A percentile compares a stretch with the other conserved stretches of the same genome.
These are phyloP conservation scores for Pseudogymnoascus sp. DNA, from an alignment of 2,329 filamentous ascomycete species.

Conservation along the genomic window DNA sequence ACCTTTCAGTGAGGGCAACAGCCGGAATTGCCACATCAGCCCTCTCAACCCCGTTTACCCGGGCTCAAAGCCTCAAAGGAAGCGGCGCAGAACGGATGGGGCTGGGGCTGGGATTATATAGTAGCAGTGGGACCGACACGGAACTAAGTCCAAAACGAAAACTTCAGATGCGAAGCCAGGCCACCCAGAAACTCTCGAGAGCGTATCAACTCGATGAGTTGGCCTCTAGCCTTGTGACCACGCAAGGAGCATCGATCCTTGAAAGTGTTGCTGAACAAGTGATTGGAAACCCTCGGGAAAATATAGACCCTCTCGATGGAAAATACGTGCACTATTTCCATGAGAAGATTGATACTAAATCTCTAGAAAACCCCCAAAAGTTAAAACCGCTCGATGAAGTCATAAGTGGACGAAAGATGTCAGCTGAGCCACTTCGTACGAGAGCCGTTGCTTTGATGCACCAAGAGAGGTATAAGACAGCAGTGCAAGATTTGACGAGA, in stretches of 20 bases:
- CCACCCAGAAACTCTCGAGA: slow-evolving; percentile 65
- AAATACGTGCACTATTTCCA: slow-evolving; percentile 91
- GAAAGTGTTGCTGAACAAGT: slow-evolving; percentile 70
- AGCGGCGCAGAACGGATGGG: slow-evolving; percentile 36
- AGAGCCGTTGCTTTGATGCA: slow-evolving; percentile 67
- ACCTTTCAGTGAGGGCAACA: slow-evolving; percentile 67
- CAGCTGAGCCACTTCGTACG: slow-evolving; percentile 62
- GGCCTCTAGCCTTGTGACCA: slow-evolving; percentile 71
- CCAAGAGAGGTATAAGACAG: slow-evolving; percentile 64
- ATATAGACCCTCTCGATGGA: slow-evolving; percentile 58
- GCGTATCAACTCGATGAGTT: slow-evolving; percentile 80
- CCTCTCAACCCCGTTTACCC: slow-evolving; percentile 47
- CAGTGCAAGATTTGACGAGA: slow-evolving; percentile 60
- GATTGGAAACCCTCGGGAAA: slow-evolving; percentile 50
- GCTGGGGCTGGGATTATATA: slow-evolving; percentile 46
- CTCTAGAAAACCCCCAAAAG: slow-evolving; percentile 64
- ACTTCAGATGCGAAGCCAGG: slow-evolving; percentile 72
- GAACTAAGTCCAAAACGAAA: slow-evolving; percentile 70
- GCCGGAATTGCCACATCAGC: slow-evolving; percentile 62
- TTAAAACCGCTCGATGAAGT: slow-evolving; percentile 59
- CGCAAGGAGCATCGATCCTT: slow-evolving; percentile 70
- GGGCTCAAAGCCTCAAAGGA: slow-evolving; percentile 40
- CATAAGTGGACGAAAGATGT: slow-evolving; percentile 53
- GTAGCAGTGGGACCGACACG: slow-evolving; percentile 47
- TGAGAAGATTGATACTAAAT: slow-evolving; percentile 74